These are phyloP conservation scores for Eucalyptus cladocalyx DNA, from an alignment of 345 rosid genomes.

Conservation along the genomic window DNA sequence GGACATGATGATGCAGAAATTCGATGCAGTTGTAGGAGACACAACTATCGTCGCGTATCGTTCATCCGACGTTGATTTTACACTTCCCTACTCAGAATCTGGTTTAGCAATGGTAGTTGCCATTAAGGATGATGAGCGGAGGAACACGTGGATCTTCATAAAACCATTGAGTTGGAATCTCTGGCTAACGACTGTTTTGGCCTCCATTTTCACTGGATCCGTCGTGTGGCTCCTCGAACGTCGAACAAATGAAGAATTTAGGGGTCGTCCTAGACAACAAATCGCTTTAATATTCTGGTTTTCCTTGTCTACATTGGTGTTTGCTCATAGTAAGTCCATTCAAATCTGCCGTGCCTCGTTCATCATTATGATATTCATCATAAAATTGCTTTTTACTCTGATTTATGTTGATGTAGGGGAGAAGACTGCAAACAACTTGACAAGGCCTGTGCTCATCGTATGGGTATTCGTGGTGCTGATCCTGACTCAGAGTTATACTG, in stretches of 20 bases:
- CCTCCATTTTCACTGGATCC: slow-evolving; percentile 44
- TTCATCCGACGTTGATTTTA: slow-evolving; percentile 36
- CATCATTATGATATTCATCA: not conserved
- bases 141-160: slow-evolving; percentile 55
- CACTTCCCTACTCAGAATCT: slow-evolving; percentile 55
- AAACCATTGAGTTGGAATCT: slow-evolving; percentile 53
- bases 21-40: slow-evolving; percentile 61
- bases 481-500: slow-evolving; percentile 64
- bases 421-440: slow-evolving; percentile 28
- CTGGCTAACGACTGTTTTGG: slow-evolving; percentile 46
- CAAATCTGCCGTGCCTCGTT: slow-evolving; percentile 31
- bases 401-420: slow-evolving; percentile 22
- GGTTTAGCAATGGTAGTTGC: slow-evolving; percentile 70
- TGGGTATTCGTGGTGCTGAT: slow-evolving; percentile 71
- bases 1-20: slow-evolving; percentile 8
- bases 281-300: slow-evolving; percentile 52
- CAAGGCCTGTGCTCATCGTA: slow-evolving; percentile 28
- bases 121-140: slow-evolving; percentile 9
- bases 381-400: not conserved
- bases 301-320: slow-evolving; percentile 1
- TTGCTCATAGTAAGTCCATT: slow-evolving; percentile 3
- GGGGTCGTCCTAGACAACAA: slow-evolving; percentile 34
- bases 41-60: slow-evolving; percentile 32
- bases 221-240: slow-evolving; percentile 70
- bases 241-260: slow-evolving; percentile 50